Evolutionary conservation across 352 stramenopile species (phyloP).

Genomic region (Globisporangium yorkense): DNA sequence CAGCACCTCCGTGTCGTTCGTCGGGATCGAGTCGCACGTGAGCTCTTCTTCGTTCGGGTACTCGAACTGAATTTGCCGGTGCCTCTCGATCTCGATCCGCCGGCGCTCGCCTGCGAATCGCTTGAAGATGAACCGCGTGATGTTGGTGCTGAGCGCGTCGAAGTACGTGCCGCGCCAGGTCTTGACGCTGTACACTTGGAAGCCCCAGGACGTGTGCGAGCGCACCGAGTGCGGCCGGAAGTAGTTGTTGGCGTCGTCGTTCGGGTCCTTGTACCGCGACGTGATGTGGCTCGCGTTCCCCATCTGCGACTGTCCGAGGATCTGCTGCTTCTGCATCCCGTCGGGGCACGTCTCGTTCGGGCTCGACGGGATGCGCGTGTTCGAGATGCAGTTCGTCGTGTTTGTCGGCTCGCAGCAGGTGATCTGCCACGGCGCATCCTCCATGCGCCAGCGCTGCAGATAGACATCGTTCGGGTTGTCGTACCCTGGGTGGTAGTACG

Average conservation of each 20-base stretch:
- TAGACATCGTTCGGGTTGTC: constrained; percentile 97
- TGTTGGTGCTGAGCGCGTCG: constrained; percentile 91
- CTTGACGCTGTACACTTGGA: constrained; percentile 85
- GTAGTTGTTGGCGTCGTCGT: constrained; percentile 83
- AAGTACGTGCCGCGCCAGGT: constrained; percentile 95
- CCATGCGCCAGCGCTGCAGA: constrained; percentile 92
- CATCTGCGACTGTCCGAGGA: constrained; percentile 65
- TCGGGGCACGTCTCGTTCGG: constrained; percentile 32
- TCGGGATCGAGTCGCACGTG: constrained; percentile 28
- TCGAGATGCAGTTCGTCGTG: constrained; percentile 40
- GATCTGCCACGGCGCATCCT: constrained; percentile 91
- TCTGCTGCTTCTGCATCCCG: constrained; percentile 54
- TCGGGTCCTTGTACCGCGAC: constrained; percentile 91
- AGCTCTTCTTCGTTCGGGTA: constrained; percentile 59
- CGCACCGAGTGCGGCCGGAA: constrained; percentile 88
- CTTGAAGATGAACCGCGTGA: constrained; percentile 81
- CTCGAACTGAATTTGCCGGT: constrained; percentile 26
- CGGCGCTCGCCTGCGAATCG: constrained; percentile 49
- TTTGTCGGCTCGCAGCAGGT: constrained; percentile 79
- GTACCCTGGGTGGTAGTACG: constrained; percentile 93
- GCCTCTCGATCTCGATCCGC: constrained; percentile 35
- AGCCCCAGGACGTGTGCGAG: constrained; percentile 66
- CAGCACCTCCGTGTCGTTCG: constrained; percentile 51
- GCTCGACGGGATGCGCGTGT: constrained; percentile 26
- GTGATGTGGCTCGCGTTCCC: constrained; percentile 37